Conservation (phyloP, 73 alveolate species). For the Stentor coeruleus region DNA sequence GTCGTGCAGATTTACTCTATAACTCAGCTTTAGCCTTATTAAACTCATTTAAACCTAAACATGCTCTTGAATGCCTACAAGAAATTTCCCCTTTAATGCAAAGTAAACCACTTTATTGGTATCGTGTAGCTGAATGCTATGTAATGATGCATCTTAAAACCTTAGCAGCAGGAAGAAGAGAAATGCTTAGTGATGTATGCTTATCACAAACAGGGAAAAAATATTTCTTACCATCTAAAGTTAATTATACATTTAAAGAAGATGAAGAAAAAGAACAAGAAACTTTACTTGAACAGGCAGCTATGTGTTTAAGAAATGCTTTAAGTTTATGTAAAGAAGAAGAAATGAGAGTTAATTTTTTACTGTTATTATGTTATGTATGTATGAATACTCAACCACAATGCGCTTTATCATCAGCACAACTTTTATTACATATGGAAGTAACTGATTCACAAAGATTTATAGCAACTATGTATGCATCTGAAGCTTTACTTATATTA, state of each 20-base stretch:
- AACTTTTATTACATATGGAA: constrained; percentile 16
- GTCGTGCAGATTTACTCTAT: constrained; percentile 6
- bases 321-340: constrained; percentile 12
- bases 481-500: constrained; percentile 21
- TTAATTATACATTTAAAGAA: constrained; percentile 7
- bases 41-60: constrained; percentile 13
- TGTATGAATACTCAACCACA: constrained; percentile 19
- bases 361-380: neutral
- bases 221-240: neutral
- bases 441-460: constrained; percentile 12
- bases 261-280: constrained; percentile 10
- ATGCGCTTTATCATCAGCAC: constrained; percentile 20
- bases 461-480: constrained; percentile 28
- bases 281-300: neutral
- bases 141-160: neutral
- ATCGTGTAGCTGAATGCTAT: neutral
- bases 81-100: constrained; percentile 21
- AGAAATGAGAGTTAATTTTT: constrained; percentile 19
- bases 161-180: neutral
- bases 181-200: constrained; percentile 11
- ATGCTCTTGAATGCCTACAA: constrained; percentile 9
- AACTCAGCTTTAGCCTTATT: constrained; percentile 19
- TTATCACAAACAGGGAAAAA: neutral
- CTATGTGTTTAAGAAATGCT: constrained; percentile 22
- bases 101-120: constrained; percentile 12